These are phyloP conservation scores for Globomyces pollinis-pini DNA, from an alignment of 192 early-diverging fungal species.

Conservation along the genomic window DNA sequence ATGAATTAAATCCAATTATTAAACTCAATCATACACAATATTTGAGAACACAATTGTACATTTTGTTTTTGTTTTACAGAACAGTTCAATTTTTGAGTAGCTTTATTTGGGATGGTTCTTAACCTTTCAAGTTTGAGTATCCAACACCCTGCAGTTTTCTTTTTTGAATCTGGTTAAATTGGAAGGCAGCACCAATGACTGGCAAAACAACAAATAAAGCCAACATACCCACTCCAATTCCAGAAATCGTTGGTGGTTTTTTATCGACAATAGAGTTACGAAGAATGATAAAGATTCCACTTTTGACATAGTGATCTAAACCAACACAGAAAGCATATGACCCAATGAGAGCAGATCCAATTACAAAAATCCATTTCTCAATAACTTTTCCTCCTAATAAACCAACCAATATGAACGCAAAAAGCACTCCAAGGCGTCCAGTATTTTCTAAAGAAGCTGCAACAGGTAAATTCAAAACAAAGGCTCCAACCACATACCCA, in stretches of 20 bases:
- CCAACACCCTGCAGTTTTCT: too few relatives aligned
- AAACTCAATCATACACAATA: too few relatives aligned
- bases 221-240: constrained; percentile 62
- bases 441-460: constrained; percentile 54
- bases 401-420: constrained; percentile 50
- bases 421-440: constrained; percentile 65
- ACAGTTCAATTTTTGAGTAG: too few relatives aligned
- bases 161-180: too few relatives aligned
- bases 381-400: constrained; percentile 54
- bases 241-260: constrained; percentile 34
- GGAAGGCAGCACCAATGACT: constrained; percentile 56
- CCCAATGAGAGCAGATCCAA: constrained; percentile 69
- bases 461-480: constrained; percentile 55
- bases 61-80: too few relatives aligned
- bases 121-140: too few relatives aligned
- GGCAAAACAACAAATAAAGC: constrained; percentile 57
- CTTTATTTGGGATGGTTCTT: too few relatives aligned
- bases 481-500: constrained; percentile 68
- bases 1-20: too few relatives aligned
- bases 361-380: constrained; percentile 57
- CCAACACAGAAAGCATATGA: constrained; percentile 72
- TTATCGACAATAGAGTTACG: constrained; percentile 48
- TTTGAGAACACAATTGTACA: too few relatives aligned
- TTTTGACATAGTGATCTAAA: constrained; percentile 70
- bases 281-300: constrained; percentile 64